Conservation (phyloP, 176 grass and related monocot species). For the Coix lacrymajobi region DNA sequence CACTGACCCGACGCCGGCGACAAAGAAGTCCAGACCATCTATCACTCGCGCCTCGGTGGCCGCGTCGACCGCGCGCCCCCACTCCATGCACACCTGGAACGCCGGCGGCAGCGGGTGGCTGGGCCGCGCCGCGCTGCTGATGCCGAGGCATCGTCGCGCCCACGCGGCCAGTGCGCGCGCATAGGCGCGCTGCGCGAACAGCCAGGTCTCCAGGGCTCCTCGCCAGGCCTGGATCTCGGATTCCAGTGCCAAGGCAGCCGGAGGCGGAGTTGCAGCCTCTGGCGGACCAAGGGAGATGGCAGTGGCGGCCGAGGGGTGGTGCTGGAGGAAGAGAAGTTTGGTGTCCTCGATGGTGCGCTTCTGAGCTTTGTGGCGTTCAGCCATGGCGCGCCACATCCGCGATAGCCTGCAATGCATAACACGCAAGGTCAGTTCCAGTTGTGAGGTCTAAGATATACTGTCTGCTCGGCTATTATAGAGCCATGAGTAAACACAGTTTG, state of each 20-base stretch:
- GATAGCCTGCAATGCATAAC: slow-evolving; percentile 41
- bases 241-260: slow-evolving; percentile 44
- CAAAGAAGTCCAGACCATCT: slow-evolving; percentile 89
- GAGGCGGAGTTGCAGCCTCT: slow-evolving; percentile 26
- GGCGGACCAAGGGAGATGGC: slow-evolving; percentile 15
- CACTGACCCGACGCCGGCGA: slow-evolving; percentile 66
- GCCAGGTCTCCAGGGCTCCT: slow-evolving; percentile 54
- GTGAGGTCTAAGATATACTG: not conserved
- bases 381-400: slow-evolving; percentile 86
- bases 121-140: not conserved
- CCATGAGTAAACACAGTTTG: not conserved
- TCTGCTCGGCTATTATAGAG: not conserved
- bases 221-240: slow-evolving; percentile 70
- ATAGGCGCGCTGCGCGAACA: slow-evolving; percentile 76
- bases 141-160: slow-evolving; percentile 62
- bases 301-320: slow-evolving; percentile 22
- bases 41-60: slow-evolving; percentile 73
- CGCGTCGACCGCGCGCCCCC: slow-evolving; percentile 47
- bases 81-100: slow-evolving; percentile 64
- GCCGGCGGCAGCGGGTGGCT: slow-evolving; percentile 21
- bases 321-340: slow-evolving; percentile 75
- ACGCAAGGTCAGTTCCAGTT: not conserved
- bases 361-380: slow-evolving; percentile 82
- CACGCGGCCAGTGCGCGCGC: slow-evolving; percentile 65
- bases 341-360: slow-evolving; percentile 72